Percentiles rank a stretch among this genome's conserved stretches.
Conservation (phyloP, 371 early-diverging fungal species). For the Caulochytrium protostelioides region DNA sequence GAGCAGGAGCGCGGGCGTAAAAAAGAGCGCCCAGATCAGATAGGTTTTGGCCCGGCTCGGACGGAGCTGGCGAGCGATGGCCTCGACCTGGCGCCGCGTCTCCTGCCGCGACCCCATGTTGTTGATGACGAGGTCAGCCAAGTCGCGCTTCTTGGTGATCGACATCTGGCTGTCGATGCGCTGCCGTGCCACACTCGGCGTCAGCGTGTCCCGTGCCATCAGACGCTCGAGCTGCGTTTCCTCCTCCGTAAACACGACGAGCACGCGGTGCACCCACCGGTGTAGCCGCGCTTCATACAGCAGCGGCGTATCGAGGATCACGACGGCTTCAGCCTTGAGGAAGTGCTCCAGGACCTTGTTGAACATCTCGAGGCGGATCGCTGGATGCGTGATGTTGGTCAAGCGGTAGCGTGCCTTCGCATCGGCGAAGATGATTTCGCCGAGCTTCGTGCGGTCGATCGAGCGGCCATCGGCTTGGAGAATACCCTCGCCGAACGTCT, state of each 20-base stretch:
- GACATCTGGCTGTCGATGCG: slow-evolving; percentile 68
- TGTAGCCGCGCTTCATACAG: slow-evolving; percentile 65
- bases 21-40: too few species aligned
- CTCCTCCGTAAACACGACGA: slow-evolving; percentile 57
- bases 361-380: slow-evolving; percentile 53
- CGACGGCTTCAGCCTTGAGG: slow-evolving; percentile 30
- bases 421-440: slow-evolving; percentile 54
- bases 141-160: slow-evolving; percentile 43
- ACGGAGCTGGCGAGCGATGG: too few species aligned
- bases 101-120: slow-evolving; percentile 47
- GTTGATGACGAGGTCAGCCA: slow-evolving; percentile 61
- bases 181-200: slow-evolving; percentile 37
- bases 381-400: slow-evolving; percentile 71
- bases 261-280: slow-evolving; percentile 37
- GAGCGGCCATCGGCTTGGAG: not conserved
- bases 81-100: slow-evolving; percentile 32
- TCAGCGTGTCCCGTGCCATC: slow-evolving; percentile 42
- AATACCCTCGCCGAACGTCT: slow-evolving; percentile 50
- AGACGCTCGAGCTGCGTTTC: slow-evolving; percentile 50
- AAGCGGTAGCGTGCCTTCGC: slow-evolving; percentile 40
- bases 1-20: too few species aligned
- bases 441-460: slow-evolving; percentile 54
- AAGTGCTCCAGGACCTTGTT: slow-evolving; percentile 43
- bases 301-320: slow-evolving; percentile 79
- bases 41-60: not conserved